These are phyloP conservation scores for Globisporangium uncinulatum DNA, from an alignment of 352 stramenopile species.

Conservation along the genomic window DNA sequence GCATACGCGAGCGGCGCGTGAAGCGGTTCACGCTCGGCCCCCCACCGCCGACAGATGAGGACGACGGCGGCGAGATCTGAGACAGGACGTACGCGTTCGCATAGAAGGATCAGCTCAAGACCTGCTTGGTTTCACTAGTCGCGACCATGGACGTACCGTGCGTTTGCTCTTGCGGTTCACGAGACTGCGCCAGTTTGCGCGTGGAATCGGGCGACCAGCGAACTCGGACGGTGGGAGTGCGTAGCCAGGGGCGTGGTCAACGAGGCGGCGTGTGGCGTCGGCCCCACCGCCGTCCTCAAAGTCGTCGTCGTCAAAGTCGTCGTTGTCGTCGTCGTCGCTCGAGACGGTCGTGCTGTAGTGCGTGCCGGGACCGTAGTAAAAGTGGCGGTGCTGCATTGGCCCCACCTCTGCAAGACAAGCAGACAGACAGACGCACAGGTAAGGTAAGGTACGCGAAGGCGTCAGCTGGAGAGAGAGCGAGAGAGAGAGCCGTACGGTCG, in stretches of 20 bases:
- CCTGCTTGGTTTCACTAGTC: no score
- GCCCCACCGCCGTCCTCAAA: neutral
- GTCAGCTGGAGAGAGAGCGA: neutral
- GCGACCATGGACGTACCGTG: conserved; percentile 11
- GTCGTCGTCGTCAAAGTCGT: conserved; percentile 19
- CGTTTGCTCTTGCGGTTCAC: conserved; percentile 44
- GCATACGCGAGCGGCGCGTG: conserved; percentile 73
- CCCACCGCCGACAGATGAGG: conserved; percentile 10
- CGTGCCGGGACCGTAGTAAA: conserved; percentile 47
- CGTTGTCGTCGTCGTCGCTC: conserved; percentile 35
- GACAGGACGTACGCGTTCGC: no score
- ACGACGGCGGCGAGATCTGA: conserved; percentile 25
- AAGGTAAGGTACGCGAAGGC: neutral
- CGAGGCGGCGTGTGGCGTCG: conserved; percentile 14
- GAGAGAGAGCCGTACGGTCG: conserved; percentile 10
- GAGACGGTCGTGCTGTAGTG: conserved; percentile 42
- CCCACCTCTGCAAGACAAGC: conserved; percentile 4
- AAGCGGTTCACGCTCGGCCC: conserved; percentile 61
- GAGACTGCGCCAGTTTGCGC: conserved; percentile 54
- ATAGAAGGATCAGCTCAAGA: neutral
- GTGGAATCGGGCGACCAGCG: conserved; percentile 26
- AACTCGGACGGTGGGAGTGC: conserved; percentile 16
- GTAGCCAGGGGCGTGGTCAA: conserved; percentile 41
- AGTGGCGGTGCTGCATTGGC: conserved; percentile 35
- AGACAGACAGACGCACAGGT: neutral